Conservation (phyloP, 495 filamentous ascomycete genomes). For the Haplographium delicatum region DNA sequence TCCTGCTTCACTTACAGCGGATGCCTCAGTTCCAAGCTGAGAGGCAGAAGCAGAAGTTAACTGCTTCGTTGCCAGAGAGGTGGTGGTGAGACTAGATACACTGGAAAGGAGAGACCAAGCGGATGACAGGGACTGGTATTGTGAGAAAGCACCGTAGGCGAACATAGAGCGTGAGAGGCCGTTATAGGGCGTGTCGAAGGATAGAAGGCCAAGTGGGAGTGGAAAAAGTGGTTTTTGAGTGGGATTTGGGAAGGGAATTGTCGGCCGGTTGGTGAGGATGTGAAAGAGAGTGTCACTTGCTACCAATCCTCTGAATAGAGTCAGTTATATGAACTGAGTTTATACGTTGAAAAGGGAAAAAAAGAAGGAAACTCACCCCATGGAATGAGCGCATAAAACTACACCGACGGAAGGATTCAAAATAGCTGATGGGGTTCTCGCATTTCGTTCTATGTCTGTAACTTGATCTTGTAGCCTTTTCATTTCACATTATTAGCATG, state of each 20-base stretch:
- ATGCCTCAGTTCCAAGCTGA: constrained; percentile 37
- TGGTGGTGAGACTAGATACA: too few relatives aligned
- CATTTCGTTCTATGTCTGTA: constrained; percentile 81
- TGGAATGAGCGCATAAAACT: constrained; percentile 81
- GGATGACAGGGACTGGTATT: constrained; percentile 65
- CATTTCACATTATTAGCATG: constrained; percentile 31
- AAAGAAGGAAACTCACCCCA: constrained; percentile 48
- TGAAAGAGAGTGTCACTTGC: constrained; percentile 79
- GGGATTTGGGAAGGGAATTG: neutral
- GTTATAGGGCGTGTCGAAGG: constrained; percentile 90
- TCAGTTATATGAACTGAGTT: neutral
- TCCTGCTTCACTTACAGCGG: constrained; percentile 10
- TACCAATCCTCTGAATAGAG: constrained; percentile 64
- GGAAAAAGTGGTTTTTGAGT: constrained; percentile 51
- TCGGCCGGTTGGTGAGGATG: constrained; percentile 31
- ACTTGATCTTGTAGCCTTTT: constrained; percentile 86
- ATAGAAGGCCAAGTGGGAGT: constrained; percentile 73
- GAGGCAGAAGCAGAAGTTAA: neutral
- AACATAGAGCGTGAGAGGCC: constrained; percentile 83
- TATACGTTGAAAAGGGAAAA: neutral
- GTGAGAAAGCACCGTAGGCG: constrained; percentile 82
- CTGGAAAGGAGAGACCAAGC: constrained; percentile 57
- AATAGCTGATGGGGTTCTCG: constrained; percentile 70
- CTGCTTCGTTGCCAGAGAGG: constrained; percentile 23
- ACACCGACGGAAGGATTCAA: constrained; percentile 79